Percentiles rank a stretch among this genome's conserved stretches.
phyloP scores from a whole-genome alignment of 169 alveolate genomes.

The Perkinsus marinus region DNA sequence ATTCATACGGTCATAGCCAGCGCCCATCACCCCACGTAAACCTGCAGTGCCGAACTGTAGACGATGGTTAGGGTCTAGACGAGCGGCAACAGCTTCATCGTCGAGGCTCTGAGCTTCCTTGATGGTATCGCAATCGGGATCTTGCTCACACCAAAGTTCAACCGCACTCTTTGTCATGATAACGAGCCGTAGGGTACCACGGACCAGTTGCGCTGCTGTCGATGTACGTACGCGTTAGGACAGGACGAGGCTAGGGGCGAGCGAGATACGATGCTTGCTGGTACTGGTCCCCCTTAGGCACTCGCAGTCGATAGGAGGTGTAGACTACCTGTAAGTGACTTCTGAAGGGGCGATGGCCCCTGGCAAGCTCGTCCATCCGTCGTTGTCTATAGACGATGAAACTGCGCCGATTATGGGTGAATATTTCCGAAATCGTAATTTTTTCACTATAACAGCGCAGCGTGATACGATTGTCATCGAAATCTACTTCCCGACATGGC shows the following conservation, averaged over 20 bases:
- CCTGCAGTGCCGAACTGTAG: conserved; percentile 48
- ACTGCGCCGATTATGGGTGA: background rate
- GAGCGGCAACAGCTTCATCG: background rate
- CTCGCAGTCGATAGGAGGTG: no score
- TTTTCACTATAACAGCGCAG: background rate
- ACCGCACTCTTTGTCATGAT: background rate
- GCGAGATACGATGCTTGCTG: background rate
- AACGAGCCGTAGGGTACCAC: background rate
- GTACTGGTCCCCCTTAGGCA: background rate
- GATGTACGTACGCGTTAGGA: background rate
- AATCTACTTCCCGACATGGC: no score
- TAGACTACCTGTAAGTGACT: no score
- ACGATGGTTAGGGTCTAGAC: background rate
- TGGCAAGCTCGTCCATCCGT: no score
- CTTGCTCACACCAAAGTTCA: background rate
- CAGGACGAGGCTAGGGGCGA: background rate
- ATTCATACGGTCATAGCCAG: conserved; percentile 48
- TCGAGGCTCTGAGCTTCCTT: background rate
- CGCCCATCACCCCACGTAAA: conserved; percentile 41
- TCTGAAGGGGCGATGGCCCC: no score
- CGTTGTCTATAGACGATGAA: background rate
- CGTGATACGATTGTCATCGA: background rate
- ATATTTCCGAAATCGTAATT: background rate
- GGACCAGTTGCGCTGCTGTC: background rate
- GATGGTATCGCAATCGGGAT: background rate